Conservation (phyloP, 106 monocot genomes). For the Dendrobium nobile region DNA sequence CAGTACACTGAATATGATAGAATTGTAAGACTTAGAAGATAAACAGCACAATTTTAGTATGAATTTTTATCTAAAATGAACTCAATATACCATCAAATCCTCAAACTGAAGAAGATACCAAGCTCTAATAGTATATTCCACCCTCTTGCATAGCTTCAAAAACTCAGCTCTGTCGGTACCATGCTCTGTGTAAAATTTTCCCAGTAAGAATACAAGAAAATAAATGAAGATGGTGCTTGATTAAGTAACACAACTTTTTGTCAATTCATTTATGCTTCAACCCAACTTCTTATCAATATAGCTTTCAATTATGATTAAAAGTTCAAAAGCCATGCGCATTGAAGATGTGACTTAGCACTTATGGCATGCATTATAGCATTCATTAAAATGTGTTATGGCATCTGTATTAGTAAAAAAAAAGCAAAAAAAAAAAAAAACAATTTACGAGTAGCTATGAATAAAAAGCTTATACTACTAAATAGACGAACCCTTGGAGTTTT, state of each 20-base stretch:
- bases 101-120: constrained; percentile 84
- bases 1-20: background rate
- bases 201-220: background rate
- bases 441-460: background rate
- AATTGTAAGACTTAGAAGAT: background rate
- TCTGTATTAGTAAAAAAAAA: too few species aligned
- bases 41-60: background rate
- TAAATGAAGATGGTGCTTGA: background rate
- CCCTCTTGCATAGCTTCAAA: constrained; percentile 66
- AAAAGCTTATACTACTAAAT: background rate
- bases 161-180: constrained; percentile 47
- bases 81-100: constrained; percentile 51
- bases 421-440: background rate
- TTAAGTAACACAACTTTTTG: background rate
- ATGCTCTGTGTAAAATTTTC: constrained; percentile 32
- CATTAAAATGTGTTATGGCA: too few species aligned
- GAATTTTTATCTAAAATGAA: background rate
- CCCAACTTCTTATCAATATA: background rate
- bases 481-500: background rate
- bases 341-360: background rate
- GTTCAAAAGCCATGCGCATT: background rate
- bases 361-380: background rate
- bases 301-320: background rate
- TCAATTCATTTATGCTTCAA: background rate
- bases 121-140: constrained; percentile 67